Evolutionary conservation across 192 early-diverging fungal species (phyloP).

Genomic region (Backusella australiensis): DNA sequence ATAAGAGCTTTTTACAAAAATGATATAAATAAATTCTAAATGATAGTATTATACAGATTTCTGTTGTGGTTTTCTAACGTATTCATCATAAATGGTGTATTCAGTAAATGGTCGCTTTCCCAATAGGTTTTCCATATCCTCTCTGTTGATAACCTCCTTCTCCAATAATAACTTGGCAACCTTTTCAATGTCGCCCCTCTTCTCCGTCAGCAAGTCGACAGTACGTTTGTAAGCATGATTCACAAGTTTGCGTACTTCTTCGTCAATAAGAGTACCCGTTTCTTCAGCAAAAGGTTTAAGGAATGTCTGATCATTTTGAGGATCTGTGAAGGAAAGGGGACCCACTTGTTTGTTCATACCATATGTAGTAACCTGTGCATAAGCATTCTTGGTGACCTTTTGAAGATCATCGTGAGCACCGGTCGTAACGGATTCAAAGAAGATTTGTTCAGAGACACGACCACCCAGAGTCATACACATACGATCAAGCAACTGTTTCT

Average conservation of each 20-base stretch:
- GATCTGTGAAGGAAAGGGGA: constrained; percentile 78
- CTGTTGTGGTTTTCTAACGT: constrained; percentile 37
- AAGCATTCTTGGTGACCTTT: constrained; percentile 97
- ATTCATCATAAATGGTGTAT: constrained; percentile 67
- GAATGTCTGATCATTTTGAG: constrained; percentile 73
- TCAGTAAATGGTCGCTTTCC: constrained; percentile 82
- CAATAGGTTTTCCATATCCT: constrained; percentile 90
- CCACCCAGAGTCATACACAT: constrained; percentile 89
- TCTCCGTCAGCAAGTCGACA: constrained; percentile 78
- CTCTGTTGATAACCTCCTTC: constrained; percentile 94
- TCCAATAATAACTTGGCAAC: constrained; percentile 88
- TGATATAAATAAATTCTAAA: not conserved
- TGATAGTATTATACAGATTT: not conserved
- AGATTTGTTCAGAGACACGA: constrained; percentile 86
- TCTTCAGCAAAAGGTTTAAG: constrained; percentile 96
- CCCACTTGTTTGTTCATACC: constrained; percentile 92
- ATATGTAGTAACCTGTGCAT: constrained; percentile 92
- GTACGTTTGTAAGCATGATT: constrained; percentile 79
- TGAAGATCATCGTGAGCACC: constrained; percentile 96
- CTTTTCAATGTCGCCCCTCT: constrained; percentile 83
- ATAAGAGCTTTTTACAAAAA: not conserved
- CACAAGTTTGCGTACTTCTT: constrained; percentile 89
- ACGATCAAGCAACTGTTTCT: constrained; percentile 84
- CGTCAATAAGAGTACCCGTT: constrained; percentile 91
- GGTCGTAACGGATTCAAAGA: constrained; percentile 91